Evolutionary conservation across 2,329 filamentous ascomycete genomes (phyloP).

Genomic region (Emergomyces pasteurianus): DNA sequence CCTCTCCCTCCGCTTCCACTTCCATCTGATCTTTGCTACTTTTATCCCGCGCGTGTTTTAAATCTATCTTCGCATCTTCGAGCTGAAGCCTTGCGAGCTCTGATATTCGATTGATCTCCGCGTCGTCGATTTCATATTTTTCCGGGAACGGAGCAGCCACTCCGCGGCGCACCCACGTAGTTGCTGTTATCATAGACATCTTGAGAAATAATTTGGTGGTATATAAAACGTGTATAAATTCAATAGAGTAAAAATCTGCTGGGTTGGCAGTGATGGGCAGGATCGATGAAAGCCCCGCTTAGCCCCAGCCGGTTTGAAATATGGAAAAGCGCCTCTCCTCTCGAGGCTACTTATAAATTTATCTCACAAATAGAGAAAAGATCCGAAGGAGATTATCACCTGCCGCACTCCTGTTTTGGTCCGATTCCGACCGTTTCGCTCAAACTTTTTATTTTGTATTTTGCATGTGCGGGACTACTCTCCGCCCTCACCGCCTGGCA

Average conservation of each 20-base stretch:
- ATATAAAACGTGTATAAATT: background rate
- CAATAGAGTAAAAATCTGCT: no score
- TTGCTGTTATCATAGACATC: constrained; percentile 62
- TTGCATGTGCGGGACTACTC: background rate
- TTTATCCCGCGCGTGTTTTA: constrained; percentile 56
- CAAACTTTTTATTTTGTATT: constrained; percentile 1
- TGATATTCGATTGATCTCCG: constrained; percentile 64
- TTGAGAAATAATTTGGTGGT: background rate
- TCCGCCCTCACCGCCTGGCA: constrained; percentile 20
- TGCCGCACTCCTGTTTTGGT: background rate
- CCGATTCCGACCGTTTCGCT: background rate
- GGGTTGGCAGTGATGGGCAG: background rate
- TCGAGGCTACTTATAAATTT: background rate
- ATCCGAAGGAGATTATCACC: background rate
- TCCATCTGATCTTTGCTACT: constrained; percentile 29
- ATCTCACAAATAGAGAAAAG: background rate
- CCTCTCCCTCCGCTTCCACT: constrained; percentile 16
- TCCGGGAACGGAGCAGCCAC: constrained; percentile 64
- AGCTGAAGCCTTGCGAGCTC: constrained; percentile 66
- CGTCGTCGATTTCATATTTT: constrained; percentile 64
- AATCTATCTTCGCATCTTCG: constrained; percentile 80
- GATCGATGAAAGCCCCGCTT: background rate
- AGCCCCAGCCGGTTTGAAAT: background rate
- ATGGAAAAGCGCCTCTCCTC: background rate
- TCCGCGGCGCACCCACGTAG: constrained; percentile 64